Conservation (phyloP, 2,329 filamentous ascomycete genomes). For the Ceratocystis destructans region DNA sequence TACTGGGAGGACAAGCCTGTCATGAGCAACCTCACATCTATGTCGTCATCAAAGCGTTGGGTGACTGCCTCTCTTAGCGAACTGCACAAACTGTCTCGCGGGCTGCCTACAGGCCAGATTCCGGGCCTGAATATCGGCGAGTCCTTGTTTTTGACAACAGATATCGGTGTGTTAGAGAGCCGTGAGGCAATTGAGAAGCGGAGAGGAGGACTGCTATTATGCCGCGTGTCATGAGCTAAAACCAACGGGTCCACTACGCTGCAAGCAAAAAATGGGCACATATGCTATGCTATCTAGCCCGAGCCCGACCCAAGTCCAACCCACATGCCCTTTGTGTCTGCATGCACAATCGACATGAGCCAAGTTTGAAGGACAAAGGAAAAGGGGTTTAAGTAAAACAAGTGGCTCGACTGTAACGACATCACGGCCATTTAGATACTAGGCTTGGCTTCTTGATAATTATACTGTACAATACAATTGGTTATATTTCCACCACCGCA, state of each 20-base stretch:
- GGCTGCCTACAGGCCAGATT: constrained; percentile 50
- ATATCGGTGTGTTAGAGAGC: constrained; percentile 63
- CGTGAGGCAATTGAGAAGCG: constrained; percentile 70
- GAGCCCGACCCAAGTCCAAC: background rate
- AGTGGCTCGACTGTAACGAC: no score
- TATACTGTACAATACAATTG: constrained; percentile 19
- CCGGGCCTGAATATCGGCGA: constrained; percentile 68
- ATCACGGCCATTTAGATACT: background rate
- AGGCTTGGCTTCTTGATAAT: constrained; percentile 5
- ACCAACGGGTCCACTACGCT: background rate
- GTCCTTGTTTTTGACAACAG: constrained; percentile 66
- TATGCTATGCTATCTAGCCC: background rate
- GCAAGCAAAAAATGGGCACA: background rate
- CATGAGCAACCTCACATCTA: constrained; percentile 47
- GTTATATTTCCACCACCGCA: constrained; percentile 5
- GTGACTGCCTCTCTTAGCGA: constrained; percentile 51
- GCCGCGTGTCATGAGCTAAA: constrained; percentile 42
- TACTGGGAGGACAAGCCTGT: constrained; percentile 78
- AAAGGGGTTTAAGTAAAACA: background rate
- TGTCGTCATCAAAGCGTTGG: constrained; percentile 61
- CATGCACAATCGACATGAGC: background rate
- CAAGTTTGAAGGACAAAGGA: background rate
- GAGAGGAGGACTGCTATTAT: constrained; percentile 67
- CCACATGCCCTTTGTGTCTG: background rate
- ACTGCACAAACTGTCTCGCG: constrained; percentile 53